A percentile compares a stretch with the other conserved stretches of the same genome.
These are phyloP conservation scores for Caloboletus firmus DNA, from an alignment of 1,284 basidiomycete genomes.

Conservation along the genomic window DNA sequence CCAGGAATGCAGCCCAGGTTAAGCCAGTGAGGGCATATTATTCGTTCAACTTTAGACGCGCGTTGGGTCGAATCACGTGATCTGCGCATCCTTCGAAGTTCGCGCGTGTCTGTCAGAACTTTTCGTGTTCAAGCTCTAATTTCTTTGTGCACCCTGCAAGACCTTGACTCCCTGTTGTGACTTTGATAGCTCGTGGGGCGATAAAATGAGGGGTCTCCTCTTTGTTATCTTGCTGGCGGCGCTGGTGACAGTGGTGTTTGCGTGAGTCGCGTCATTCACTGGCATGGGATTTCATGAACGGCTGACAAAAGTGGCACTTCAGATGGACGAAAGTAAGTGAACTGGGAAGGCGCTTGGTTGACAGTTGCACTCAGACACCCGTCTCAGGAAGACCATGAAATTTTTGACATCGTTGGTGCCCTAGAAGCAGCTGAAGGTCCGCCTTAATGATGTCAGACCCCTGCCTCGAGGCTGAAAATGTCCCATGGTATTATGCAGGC, in stretches of 20 bases:
- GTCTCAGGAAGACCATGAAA: slow-evolving; percentile 84
- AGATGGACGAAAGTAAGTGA: slow-evolving; percentile 69
- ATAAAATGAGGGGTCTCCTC: slow-evolving; percentile 43
- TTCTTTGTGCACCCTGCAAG: not conserved
- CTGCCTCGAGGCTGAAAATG: slow-evolving; percentile 1
- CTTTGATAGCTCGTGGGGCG: not conserved
- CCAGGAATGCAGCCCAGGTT: not conserved
- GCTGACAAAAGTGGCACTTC: slow-evolving; percentile 4
- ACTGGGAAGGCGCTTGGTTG: not conserved
- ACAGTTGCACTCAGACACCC: slow-evolving; percentile 7
- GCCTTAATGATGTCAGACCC: slow-evolving; percentile 8
- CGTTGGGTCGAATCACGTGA: slow-evolving; percentile 20
- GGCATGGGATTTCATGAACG: not conserved
- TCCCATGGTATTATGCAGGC: slow-evolving; percentile 40
- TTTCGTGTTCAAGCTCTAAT: not conserved
- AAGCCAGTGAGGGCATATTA: not conserved
- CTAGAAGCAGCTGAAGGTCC: slow-evolving; percentile 80
- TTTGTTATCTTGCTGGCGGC: slow-evolving; percentile 43
- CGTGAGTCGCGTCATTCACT: slow-evolving; percentile 41
- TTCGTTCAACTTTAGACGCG: not conserved
- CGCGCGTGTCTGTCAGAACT: not conserved
- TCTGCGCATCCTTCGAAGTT: not conserved
- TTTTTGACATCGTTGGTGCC: slow-evolving; percentile 91
- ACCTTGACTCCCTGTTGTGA: not conserved
- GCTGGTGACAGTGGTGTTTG: slow-evolving; percentile 45